Base-by-base conservation (phyloP, 1,284 basidiomycete species). In the Macrocystidia cucumis region DNA sequence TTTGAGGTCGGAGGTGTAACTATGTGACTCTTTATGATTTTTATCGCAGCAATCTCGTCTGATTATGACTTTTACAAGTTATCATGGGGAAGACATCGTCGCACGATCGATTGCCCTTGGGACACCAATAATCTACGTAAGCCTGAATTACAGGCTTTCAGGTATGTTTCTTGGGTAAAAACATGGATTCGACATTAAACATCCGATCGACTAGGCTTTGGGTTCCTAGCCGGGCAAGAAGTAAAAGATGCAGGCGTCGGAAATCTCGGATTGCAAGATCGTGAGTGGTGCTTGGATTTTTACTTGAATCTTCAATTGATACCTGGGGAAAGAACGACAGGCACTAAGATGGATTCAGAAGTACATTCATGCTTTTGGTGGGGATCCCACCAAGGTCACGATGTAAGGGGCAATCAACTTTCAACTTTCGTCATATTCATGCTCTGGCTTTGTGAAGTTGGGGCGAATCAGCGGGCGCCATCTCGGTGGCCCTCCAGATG, bases 281-380 rank as follows among this genome's bases (percentile, higher is more conserved):
- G 69, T 69, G 40, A 49, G 65, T 50, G 7, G 3, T 29, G n/a
- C 5, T 27, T 9, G 34, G 8, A 7, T 8, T 24, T 26, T 23
- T 12, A 16, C 18, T 6, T 16, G 14, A 5, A 3, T 25, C 12
- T 8, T 22, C 27, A 8, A 9, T 38, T 11, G 9, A 17, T 4
- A 21, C 18, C 4, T 5, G n/a, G 11, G 34, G 36, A 5, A 29
- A 76, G 73, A 76, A 48, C 66, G 69, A 6, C 49, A 63, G 23
- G 77, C 77, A 0, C 51, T 87, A 9, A 51, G 72, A 39, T 86
- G 81, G 81, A 57, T 83, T 0, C 72, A 80, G 42, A 64, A 74
- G 46, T 78, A 84, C 46, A 78, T 85, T 28, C 41, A 54, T 9
- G 54, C 56, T 1, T 84, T 85, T 39, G 78, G 79, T 1, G 82